Evolutionary conservation across 169 alveolate genomes (phyloP).

Genomic region (Babesia sp.): DNA sequence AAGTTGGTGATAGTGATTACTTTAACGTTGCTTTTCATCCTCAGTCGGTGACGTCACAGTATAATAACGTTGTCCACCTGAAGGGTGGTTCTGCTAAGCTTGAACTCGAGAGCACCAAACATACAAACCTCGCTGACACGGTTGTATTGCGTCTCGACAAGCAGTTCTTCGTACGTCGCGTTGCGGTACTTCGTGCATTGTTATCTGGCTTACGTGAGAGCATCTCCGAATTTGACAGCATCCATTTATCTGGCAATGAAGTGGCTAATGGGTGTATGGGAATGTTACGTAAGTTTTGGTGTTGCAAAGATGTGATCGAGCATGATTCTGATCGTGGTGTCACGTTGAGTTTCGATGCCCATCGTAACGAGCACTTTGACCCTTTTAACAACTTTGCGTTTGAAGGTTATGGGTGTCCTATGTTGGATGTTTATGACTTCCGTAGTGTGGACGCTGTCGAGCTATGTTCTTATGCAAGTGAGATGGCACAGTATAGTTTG

Average conservation of each 20-base stretch:
- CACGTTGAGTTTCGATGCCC: neutral
- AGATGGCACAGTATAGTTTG: neutral
- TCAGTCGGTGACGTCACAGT: neutral
- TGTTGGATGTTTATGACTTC: neutral
- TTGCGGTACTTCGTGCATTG: neutral
- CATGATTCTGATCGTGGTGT: neutral
- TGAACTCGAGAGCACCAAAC: conserved; percentile 4
- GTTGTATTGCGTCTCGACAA: conserved; percentile 10
- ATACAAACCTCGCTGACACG: conserved; percentile 2
- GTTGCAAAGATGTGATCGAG: neutral
- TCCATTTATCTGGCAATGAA: conserved; percentile 25
- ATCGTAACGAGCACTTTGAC: conserved; percentile 7
- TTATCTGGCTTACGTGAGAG: neutral
- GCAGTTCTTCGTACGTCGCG: conserved; percentile 13
- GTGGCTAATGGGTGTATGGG: conserved; percentile 15
- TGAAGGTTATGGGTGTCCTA: neutral
- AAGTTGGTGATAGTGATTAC: neutral
- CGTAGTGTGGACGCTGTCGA: conserved; percentile 15
- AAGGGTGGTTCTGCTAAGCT: neutral
- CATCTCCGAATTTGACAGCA: conserved; percentile 4
- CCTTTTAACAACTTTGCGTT: conserved; percentile 25
- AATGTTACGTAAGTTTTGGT: conserved; percentile 1
- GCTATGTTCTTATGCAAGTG: conserved; percentile 6
- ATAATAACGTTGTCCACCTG: conserved; percentile 7
- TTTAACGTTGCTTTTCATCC: conserved; percentile 25